Percentiles rank a stretch among this genome's conserved stretches.
Evolutionary conservation across 768 basidiomycete species (phyloP).

Genomic region (Termitomyces titanicus): DNA sequence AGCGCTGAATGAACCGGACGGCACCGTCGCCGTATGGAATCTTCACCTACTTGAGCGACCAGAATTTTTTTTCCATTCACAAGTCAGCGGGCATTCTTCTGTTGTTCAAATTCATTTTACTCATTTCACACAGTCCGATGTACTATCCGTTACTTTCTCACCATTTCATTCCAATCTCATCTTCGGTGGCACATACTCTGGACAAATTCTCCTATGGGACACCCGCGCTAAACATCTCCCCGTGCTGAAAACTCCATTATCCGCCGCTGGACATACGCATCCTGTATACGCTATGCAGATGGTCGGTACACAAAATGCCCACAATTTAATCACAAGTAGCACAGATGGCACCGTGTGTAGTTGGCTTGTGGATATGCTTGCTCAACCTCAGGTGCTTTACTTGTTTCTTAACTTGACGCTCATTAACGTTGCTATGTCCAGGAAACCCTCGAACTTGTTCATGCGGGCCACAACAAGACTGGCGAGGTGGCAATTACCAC

Average conservation of each 20-base stretch:
- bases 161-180: constrained; percentile 97
- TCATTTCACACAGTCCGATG: constrained; percentile 73
- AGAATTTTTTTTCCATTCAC: constrained; percentile 98
- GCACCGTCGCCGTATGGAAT: constrained; percentile 97
- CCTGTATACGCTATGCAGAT: constrained; percentile 98
- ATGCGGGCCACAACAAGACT: constrained; percentile 92
- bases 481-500: constrained; percentile 94
- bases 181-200: constrained; percentile 99
- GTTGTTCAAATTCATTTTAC: constrained; percentile 6
- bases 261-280: constrained; percentile 95
- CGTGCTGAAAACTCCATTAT: constrained; percentile 93
- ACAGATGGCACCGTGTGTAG: constrained; percentile 97
- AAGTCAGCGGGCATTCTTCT: constrained; percentile 49
- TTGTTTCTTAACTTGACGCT: neutral
- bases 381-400: constrained; percentile 81
- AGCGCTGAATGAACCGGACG: constrained; percentile 92
- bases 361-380: constrained; percentile 98
- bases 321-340: constrained; percentile 94
- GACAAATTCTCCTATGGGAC: constrained; percentile 97
- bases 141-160: constrained; percentile 94
- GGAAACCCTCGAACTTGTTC: constrained; percentile 92
- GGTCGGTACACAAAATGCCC: constrained; percentile 98
- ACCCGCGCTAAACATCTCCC: constrained; percentile 95
- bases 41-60: constrained; percentile 91
- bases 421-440: constrained; percentile 23